Base-by-base conservation (phyloP, 2,329 filamentous ascomycete genomes). In the Dactylellina drechsleri region DNA sequence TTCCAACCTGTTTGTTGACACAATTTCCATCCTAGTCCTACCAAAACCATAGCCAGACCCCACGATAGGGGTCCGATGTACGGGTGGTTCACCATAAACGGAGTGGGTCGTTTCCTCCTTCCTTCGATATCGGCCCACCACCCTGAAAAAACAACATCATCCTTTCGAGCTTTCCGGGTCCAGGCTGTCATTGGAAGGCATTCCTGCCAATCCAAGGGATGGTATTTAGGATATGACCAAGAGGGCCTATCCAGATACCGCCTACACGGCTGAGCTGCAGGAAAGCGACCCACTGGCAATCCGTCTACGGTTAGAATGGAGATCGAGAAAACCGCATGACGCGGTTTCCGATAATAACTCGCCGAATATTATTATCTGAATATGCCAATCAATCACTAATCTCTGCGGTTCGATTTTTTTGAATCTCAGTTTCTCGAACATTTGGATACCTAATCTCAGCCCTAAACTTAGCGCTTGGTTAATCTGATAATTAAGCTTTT, bases 1-100 rank as follows among this genome's bases (percentile, higher is more conserved):
- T 23, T 23, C 23, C 23, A 36, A 36, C 31, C 31, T 10, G 10
- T 36, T 36, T 8, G 31, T 8, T 36, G 31, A 36, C 31, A 36
- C 6, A 36, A 8, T 26, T 41, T 61, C 18, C 28, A 40, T 16
- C n/a, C 47, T 28, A 50, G 18, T 4, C 41, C 18, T 40, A 41
- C 26, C 26, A 36, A 36, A 36, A 36, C 10, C 31, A 36, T 36
- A 26, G 18, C 16, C 43, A 28, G 57, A 50, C 57, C 57, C 56
- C 40, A 60, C 45, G 36, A 47, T 54, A 54, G 15, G 54, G 54
- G 36, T 26, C 54, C 65, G 47, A 70, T 70, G 53, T 8, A 26
- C 36, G 13, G 16, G 31, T 4, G 6, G 10, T 10, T 7, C 10
- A 36, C 31, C 10, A 8, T 7, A 36, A 10, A 36, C 6, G 6